Base-by-base conservation (phyloP, 2,329 filamentous ascomycete species). In the Knufia fluminis region DNA sequence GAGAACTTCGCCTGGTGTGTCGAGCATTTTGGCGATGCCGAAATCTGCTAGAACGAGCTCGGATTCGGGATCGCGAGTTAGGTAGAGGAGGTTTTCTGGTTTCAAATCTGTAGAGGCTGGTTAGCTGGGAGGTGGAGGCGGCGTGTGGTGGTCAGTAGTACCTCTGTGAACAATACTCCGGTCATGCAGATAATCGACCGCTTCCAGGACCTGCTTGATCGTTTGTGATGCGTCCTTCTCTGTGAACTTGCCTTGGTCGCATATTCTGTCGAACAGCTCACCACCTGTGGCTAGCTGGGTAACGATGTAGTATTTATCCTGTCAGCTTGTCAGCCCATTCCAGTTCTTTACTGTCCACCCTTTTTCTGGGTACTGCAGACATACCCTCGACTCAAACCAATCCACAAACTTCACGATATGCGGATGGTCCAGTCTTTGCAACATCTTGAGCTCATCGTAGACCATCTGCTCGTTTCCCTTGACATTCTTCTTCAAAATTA, bases 271-370 rank as follows among this genome's bases (percentile, higher is more conserved):
- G 68, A 98, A 98, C 55, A 98, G 73, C 71, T 98, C 92, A 66
- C 92, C 92, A 58, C 92, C 92, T 0, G 87, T 95, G 36, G 92
- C 92, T 49, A 98, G 77, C 69, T 98, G 85, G 26, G 92, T 98
- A 60, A 98, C 90, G 60, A 98, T 97, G 68, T 98, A 98, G 73
- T 95, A 98, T 74, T 98, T 98, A 75, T 98, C 92, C 89, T 95
- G 60, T 24, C 23, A 1, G 12, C 44, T 23, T 10, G 14, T 54
- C 42, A 59, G 46, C 35, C 33, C 33, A 4, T 17, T 17, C 22
- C 45, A 6, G 20, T 38, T 17, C 16, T 24, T 14, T 36, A 45
- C 16, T 35, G 42, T 26, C 1, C n/a, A 33, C 17, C n/a, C n/a
- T n/a, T n/a, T n/a, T n/a, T n/a, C n/a, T n/a, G n/a, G n/a, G 31